Conservation (phyloP, 768 basidiomycete species). For the Mrakia hoshinonis region DNA sequence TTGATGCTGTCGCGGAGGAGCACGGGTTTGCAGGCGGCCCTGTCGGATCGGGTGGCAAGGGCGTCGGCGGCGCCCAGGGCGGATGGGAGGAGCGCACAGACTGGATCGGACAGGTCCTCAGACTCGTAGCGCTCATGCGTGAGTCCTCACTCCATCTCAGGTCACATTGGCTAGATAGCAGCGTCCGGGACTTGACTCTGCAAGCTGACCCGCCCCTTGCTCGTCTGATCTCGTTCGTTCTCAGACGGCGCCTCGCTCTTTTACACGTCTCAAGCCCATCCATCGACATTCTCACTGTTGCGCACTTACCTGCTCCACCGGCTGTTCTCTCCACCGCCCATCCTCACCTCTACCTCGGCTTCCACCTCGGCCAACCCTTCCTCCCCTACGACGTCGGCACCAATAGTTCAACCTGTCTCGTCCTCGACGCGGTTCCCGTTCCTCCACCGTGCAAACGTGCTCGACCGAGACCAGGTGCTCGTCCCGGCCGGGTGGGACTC, state of each 20-base stretch:
- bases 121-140: conserved; percentile 90
- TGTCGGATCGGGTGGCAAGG: conserved; percentile 32
- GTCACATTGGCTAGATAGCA: neutral
- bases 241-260: conserved; percentile 85
- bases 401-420: conserved; percentile 46
- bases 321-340: conserved; percentile 55
- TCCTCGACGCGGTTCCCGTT: conserved; percentile 73
- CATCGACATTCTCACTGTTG: conserved; percentile 62
- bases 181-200: neutral
- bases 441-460: conserved; percentile 72
- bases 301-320: conserved; percentile 76
- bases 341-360: neutral
- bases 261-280: conserved; percentile 70
- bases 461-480: conserved; percentile 85
- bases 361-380: neutral
- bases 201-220: neutral
- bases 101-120: conserved; percentile 85
- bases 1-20: conserved; percentile 65
- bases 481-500: conserved; percentile 97
- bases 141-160: conserved; percentile 37
- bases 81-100: conserved; percentile 82
- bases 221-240: neutral
- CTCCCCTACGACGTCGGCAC: neutral
- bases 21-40: conserved; percentile 70
- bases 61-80: conserved; percentile 31